Percentiles rank a stretch among this genome's conserved stretches.
Evolutionary conservation across 176 grass and related monocot genomes (phyloP).

Genomic region (Eragrostis nindensis): DNA sequence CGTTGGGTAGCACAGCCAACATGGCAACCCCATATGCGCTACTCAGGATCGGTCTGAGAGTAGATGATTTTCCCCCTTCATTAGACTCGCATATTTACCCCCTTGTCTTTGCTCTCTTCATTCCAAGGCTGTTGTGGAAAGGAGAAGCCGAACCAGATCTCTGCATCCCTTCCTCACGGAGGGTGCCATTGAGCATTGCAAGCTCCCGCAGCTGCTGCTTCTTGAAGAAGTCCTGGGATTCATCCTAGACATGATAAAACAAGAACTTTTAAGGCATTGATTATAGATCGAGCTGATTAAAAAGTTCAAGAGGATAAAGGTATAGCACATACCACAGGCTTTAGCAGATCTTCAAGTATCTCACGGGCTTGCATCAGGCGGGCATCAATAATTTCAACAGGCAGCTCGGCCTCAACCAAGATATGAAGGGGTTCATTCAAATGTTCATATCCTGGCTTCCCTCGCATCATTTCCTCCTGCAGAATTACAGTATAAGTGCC

Average conservation of each 20-base stretch:
- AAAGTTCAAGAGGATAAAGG: slow-evolving; percentile 14
- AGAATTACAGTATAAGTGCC: slow-evolving; percentile 13
- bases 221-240: slow-evolving; percentile 96
- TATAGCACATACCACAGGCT: slow-evolving; percentile 76
- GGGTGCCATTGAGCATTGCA: slow-evolving; percentile 89
- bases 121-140: slow-evolving; percentile 85
- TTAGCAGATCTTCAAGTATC: slow-evolving; percentile 88
- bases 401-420: slow-evolving; percentile 89
- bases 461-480: slow-evolving; percentile 95
- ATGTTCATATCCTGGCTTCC: slow-evolving; percentile 95
- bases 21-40: slow-evolving; percentile 53
- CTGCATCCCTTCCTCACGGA: slow-evolving; percentile 89
- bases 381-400: slow-evolving; percentile 82
- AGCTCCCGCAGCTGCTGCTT: slow-evolving; percentile 97
- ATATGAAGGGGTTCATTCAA: slow-evolving; percentile 94
- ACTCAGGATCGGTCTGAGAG: slow-evolving; percentile 45
- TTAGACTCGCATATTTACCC: slow-evolving; percentile 42
- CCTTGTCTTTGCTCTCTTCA: slow-evolving; percentile 97
- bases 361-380: slow-evolving; percentile 87
- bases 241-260: slow-evolving; percentile 60
- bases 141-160: slow-evolving; percentile 80
- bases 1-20: slow-evolving; percentile 41
- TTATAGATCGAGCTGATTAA: neutral
- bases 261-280: neutral
- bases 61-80: slow-evolving; percentile 51